Base-by-base conservation (phyloP, 2,329 filamentous ascomycete genomes). In the Cordyceps pruinosa region DNA sequence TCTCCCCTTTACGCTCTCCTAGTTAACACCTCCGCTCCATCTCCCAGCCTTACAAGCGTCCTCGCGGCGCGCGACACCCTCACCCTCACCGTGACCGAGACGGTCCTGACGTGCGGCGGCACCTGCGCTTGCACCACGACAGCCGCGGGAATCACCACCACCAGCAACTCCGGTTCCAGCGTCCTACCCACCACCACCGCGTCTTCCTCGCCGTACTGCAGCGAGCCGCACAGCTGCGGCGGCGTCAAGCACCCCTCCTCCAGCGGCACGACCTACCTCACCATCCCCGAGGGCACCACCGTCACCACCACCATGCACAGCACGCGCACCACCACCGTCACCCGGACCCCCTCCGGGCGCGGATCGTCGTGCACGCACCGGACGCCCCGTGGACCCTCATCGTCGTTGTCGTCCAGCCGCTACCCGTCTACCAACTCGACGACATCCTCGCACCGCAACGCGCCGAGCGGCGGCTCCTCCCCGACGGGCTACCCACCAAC, bases 21-120 rank as follows among this genome's bases (percentile, higher is more conserved):
- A 46, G 12, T 57, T 64, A 26, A 64, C 59, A 61, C 21, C 54
- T 25, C 15, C 25, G 52, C 71, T 69, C 50, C n/a, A n/a, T 15
- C 19, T 17, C 7, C 15, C 23, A 63, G 63, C 3, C 23, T 48
- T 7, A 58, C 61, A 34, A 32, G 65, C 19, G 67, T 61, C 19
- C 55, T 23, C 21, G 68, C 69, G 30, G 61, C 63, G 12, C 13
- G 15, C 10, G 4, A 64, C 4, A 68, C 69, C 3, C 59, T 69
- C 7, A 73, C 71, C 9, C 65, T 71, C 21, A 70, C 68, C 8
- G 62, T 63, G 54, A 64, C 62, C 7, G 48, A 61, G 42, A 70
- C 69, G 67, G 61, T 35, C 10, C 15, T n/a, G 4, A 17, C 41
- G 0, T 42, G 37, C 30, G 30, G 41, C 21, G 23, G 6, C 41